Conservation (phyloP, 768 basidiomycete species). For the Leccinum pellstonianum region DNA sequence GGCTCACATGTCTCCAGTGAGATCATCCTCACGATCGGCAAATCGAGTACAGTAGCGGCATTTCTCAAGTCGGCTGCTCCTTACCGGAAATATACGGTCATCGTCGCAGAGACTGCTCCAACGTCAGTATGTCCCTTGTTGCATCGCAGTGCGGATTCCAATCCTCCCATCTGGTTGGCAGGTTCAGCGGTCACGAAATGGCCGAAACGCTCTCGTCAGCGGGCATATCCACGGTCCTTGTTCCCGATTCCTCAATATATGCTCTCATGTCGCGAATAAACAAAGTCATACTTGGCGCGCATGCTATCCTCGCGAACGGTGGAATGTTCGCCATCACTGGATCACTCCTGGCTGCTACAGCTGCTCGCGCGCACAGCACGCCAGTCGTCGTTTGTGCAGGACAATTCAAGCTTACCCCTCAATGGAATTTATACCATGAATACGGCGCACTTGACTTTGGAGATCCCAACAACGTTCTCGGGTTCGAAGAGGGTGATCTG, state of each 20-base stretch:
- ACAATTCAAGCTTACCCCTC: constrained; percentile 93
- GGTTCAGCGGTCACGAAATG: constrained; percentile 84
- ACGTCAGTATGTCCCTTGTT: constrained; percentile 53
- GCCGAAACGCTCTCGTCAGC: constrained; percentile 75
- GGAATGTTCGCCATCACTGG: constrained; percentile 92
- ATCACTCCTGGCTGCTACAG: constrained; percentile 79
- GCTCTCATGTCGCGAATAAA: constrained; percentile 96
- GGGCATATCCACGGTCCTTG: constrained; percentile 90
- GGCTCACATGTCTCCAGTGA: constrained; percentile 55
- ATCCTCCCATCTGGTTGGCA: constrained; percentile 30
- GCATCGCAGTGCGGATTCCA: constrained; percentile 4
- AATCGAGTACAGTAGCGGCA: constrained; percentile 89
- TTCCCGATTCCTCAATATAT: constrained; percentile 94
- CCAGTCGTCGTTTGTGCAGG: constrained; percentile 93
- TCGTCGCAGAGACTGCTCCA: constrained; percentile 94
- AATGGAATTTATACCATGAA: constrained; percentile 86
- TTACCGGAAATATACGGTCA: constrained; percentile 90
- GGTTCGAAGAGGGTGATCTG: constrained; percentile 74
- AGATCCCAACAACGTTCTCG: constrained; percentile 61
- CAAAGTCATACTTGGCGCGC: constrained; percentile 93
- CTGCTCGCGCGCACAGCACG: constrained; percentile 86
- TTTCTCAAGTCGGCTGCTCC: constrained; percentile 91
- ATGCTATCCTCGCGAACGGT: constrained; percentile 95
- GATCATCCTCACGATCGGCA: constrained; percentile 92
- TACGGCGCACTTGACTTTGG: constrained; percentile 83